Evolutionary conservation across 345 rosid genomes (phyloP).

Genomic region (Syzygium aromaticum): DNA sequence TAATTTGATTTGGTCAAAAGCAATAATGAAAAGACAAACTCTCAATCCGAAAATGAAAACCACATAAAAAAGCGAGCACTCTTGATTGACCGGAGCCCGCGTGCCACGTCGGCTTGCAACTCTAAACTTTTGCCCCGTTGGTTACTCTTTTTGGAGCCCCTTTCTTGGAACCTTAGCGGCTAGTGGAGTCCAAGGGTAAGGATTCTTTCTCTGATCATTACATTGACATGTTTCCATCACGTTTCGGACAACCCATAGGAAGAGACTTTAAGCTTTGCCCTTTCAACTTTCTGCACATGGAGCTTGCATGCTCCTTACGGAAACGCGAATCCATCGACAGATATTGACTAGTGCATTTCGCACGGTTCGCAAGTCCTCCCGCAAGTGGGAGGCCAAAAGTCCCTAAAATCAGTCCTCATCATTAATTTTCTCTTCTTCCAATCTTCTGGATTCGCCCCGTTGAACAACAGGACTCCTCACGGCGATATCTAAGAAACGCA

Average conservation of each 20-base stretch:
- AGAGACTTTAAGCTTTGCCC: background rate
- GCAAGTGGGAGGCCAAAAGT: background rate
- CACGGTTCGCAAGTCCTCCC: background rate
- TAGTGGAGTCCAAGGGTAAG: background rate
- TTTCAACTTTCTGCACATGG: background rate
- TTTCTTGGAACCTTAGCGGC: background rate
- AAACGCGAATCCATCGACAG: background rate
- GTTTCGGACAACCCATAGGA: background rate
- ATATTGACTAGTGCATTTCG: background rate
- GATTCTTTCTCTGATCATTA: background rate
- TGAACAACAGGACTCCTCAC: background rate
- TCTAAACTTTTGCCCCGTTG: background rate
- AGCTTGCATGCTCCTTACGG: background rate
- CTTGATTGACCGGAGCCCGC: background rate
- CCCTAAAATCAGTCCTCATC: background rate
- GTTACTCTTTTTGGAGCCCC: background rate
- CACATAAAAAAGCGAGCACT: background rate
- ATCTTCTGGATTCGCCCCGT: background rate
- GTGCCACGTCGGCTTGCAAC: background rate
- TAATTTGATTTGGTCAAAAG: background rate
- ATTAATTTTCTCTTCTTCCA: background rate
- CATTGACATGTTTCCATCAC: background rate
- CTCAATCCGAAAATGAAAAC: background rate
- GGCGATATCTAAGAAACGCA: background rate
- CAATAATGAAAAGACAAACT: background rate